Evolutionary conservation across 1,139 yeast species (phyloP).

Genomic region (Yamadazyma sp.): DNA sequence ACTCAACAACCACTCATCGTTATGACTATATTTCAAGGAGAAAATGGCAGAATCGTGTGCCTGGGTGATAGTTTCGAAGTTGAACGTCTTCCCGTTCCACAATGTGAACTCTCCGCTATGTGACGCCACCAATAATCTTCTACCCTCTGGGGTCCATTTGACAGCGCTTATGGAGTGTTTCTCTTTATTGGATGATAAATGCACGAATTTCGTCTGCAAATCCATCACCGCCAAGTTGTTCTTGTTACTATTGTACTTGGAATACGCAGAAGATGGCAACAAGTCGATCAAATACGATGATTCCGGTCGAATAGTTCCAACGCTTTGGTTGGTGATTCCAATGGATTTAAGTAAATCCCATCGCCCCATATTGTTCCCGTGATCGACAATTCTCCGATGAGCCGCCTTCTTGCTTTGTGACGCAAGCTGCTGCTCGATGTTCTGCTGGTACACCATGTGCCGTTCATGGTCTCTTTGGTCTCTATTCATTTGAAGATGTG

Average conservation of each 20-base stretch:
- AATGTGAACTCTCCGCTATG: constrained; percentile 94
- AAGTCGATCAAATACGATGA: constrained; percentile 71
- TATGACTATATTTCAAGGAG: constrained; percentile 77
- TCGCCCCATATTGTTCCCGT: constrained; percentile 79
- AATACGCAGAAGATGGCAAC: constrained; percentile 69
- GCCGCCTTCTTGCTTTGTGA: constrained; percentile 53
- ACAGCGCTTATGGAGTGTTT: constrained; percentile 89
- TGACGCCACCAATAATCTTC: constrained; percentile 85
- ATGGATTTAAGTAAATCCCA: constrained; percentile 62
- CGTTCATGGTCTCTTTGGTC: constrained; percentile 8
- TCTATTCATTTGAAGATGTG: constrained; percentile 2
- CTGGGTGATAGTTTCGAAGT: constrained; percentile 96
- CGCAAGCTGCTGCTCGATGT: constrained; percentile 44
- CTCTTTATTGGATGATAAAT: constrained; percentile 86
- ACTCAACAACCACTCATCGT: constrained; percentile 90
- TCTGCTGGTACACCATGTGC: constrained; percentile 29
- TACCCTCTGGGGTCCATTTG: constrained; percentile 96
- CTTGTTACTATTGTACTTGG: constrained; percentile 28
- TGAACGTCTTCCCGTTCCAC: constrained; percentile 96
- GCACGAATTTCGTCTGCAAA: constrained; percentile 80
- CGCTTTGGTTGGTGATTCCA: constrained; percentile 47
- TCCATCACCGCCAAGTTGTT: constrained; percentile 53
- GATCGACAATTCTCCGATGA: constrained; percentile 83
- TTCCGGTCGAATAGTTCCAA: constrained; percentile 72
- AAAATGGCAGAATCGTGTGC: constrained; percentile 94